Conservation (phyloP, 371 early-diverging fungal genomes). For the Mortierella sp. region DNA sequence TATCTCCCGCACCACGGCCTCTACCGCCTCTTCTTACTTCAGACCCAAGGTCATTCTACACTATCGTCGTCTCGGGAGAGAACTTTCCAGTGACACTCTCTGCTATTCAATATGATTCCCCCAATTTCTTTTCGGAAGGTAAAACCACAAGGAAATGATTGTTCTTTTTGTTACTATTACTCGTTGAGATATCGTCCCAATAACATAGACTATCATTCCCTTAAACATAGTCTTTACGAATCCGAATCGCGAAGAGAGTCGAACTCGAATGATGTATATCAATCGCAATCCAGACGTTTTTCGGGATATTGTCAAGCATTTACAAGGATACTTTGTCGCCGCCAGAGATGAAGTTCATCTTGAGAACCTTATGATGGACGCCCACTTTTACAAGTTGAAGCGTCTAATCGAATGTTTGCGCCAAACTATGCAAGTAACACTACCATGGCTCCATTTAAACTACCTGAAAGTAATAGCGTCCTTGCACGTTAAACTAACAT, state of each 20-base stretch:
- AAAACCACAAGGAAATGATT: neutral
- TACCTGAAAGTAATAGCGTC: neutral
- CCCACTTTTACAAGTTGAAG: conserved; percentile 65
- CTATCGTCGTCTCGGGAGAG: conserved; percentile 48
- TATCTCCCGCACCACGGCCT: conserved; percentile 37
- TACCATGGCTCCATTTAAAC: neutral
- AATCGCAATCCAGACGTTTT: conserved; percentile 72
- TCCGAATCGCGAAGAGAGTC: conserved; percentile 36
- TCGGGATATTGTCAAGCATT: conserved; percentile 67
- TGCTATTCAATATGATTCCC: conserved; percentile 50
- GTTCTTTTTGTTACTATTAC: neutral
- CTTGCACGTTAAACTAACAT: no score
- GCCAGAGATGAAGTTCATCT: conserved; percentile 62
- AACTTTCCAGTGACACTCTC: conserved; percentile 36
- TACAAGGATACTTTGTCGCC: conserved; percentile 71
- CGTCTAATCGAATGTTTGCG: conserved; percentile 61
- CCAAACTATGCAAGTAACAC: conserved; percentile 49
- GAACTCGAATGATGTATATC: conserved; percentile 62
- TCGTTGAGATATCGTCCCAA: neutral
- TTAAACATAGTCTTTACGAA: conserved; percentile 41
- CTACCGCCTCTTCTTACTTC: conserved; percentile 40
- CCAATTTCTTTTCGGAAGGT: conserved; percentile 54
- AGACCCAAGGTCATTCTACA: conserved; percentile 43
- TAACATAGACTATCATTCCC: neutral
- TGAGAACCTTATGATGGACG: conserved; percentile 65